Base-by-base conservation (phyloP, 768 basidiomycete species). In the Candolleomyces eurysporus region DNA sequence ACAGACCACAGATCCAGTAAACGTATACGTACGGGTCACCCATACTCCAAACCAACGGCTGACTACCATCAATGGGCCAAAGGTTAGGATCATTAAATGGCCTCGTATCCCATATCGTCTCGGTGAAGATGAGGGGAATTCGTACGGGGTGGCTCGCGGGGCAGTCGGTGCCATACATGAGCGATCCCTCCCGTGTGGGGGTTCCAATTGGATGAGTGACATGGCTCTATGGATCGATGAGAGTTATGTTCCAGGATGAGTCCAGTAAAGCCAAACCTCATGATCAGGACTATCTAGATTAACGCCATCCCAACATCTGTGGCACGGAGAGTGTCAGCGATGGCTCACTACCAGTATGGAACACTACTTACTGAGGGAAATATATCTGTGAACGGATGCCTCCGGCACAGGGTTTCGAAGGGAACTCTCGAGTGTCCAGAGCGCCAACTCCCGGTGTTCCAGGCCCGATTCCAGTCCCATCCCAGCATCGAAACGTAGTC, bases 41-140 rank as follows among this genome's bases (percentile, higher is more conserved):
- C 64, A 65, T 65, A 40, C 62, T 63, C 40, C 60, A 63, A 2
- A 64, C 55, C 14, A 64, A 46, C 3, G 63, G 63, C 40, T 64
- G 63, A 16, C 31, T 58, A 14, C 63, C 60, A 26, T 64, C 63
- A 13, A 11, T 45, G 31, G 61, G 61, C 61, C 61, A 61, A 5
- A 61, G 48, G 8, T 31, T 48, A 2, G 46, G 16, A 36, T 48
- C 13, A 32, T 63, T 64, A 50, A 64, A 64, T 5, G 55, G 54
- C 26, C 54, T 55, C 14, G 63, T 64, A 43, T 64, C 63, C 63
- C 63, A 64, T 14, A 64, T 49, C 13, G 57, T 64, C 49, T 64
- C 63, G 42, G 61, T 52, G 60, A 64, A 64, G 6, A 64, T 54
- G 16, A 64, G 43, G 21, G 63, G 63, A 22, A 64, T 16, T 5